Percentiles rank a stretch among this genome's conserved stretches.
Conservation (phyloP, 2,329 filamentous ascomycete genomes). For the Sporothrix sp. region DNA sequence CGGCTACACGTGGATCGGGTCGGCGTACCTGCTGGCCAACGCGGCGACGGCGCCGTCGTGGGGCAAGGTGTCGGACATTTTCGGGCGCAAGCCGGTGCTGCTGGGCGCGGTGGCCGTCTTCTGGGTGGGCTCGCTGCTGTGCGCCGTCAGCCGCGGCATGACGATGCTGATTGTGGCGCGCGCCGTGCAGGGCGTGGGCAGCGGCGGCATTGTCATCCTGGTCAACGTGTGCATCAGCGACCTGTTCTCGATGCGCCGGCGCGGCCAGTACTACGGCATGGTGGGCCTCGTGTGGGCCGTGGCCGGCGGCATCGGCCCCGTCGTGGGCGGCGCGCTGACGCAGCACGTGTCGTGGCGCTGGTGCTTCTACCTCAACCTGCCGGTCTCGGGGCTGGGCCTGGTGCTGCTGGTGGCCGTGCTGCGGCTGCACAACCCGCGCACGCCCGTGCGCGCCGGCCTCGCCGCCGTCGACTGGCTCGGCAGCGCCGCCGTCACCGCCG, state of each 20-base stretch:
- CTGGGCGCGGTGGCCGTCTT: slow-evolving; percentile 40
- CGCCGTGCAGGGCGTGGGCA: slow-evolving; percentile 42
- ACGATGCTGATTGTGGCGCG: slow-evolving; percentile 37
- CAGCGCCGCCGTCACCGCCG: slow-evolving; percentile 55
- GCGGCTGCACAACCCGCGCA: slow-evolving; percentile 58
- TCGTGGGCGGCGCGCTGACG: slow-evolving; percentile 53
- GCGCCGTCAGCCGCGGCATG: slow-evolving; percentile 37
- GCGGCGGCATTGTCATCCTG: slow-evolving; percentile 41
- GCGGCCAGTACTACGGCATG: slow-evolving; percentile 48
- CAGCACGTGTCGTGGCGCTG: slow-evolving; percentile 50
- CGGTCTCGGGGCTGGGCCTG: slow-evolving; percentile 33
- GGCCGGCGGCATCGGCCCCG: slow-evolving; percentile 54
- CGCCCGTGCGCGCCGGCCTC: slow-evolving; percentile 51
- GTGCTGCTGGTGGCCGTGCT: slow-evolving; percentile 50
- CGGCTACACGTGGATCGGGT: slow-evolving; percentile 71
- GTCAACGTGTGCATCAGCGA: slow-evolving; percentile 46
- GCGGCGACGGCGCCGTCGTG: slow-evolving; percentile 61
- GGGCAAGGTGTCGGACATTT: slow-evolving; percentile 53
- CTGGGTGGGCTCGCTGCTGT: slow-evolving; percentile 41
- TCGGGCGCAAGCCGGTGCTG: slow-evolving; percentile 45
- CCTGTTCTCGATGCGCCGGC: slow-evolving; percentile 38
- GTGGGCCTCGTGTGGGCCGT: slow-evolving; percentile 59
- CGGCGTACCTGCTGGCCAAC: slow-evolving; percentile 60
- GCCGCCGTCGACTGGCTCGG: slow-evolving; percentile 53
- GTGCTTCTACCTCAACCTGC: slow-evolving; percentile 58